Evolutionary conservation across 1,139 yeast genomes (phyloP), one percentile per base, ranked within the genome.

Genomic region (Scheffersomyces quercinus): DNA sequence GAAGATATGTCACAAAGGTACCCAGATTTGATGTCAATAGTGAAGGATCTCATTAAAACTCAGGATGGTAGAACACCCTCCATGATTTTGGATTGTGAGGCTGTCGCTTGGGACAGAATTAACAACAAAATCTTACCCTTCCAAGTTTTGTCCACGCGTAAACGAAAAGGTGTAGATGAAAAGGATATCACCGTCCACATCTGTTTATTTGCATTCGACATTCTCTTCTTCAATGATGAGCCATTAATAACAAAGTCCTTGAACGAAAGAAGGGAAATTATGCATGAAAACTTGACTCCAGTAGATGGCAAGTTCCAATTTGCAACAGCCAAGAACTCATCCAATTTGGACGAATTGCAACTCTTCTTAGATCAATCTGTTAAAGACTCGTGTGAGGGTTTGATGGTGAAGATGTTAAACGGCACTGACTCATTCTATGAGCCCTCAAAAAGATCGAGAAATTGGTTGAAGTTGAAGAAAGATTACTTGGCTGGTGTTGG

Each of bases 1-100:
- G 99, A 93, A 70, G 95, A 95, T 64, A 93, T 93, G 99, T 86
- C 97, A 0, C 89, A 88, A 60, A 73, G 97, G 56, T 93, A 93
- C 59, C 99, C 99, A 0, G 99, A 93, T 63, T 79, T 93, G 49
- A 72, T 87, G 24, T 75, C 83, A 1, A 82, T 86, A 39, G 77
- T 88, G 16, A 79, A 80, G 32, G 85, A 83, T 39, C 81, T 89
- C 49, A 65, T 83, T 38, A 67, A 65, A 24, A 59, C 56, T 7
- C 67, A 67, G 39, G 60, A 59, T 24, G 52, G 55, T 4, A 67
- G 75, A 13, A 59, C 60, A 6, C 43, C 53, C 39, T 81, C 83
- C 1, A 63, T 91, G 64, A 89, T 93, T 46, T 65, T 93, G 45
- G 99, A 93, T 62, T 88, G 97, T 66, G 99, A 93, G 65, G 97